Evolutionary conservation across 352 stramenopile species (phyloP), one percentile per base, ranked within the genome.

Genomic region (Phytophthora kernoviae): DNA sequence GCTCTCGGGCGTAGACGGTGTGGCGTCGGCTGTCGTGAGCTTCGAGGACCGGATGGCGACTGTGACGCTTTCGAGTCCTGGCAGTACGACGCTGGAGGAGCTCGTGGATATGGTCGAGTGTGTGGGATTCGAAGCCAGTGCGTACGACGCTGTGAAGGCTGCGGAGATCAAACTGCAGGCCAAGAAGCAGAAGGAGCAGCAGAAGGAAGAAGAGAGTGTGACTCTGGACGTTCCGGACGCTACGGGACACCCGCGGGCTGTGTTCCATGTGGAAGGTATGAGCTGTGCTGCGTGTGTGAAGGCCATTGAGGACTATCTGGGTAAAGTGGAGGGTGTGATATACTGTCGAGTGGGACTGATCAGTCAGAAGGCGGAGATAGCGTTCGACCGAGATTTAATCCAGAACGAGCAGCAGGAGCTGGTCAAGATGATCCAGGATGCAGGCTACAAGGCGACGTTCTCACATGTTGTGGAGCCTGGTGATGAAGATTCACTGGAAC

Each of bases 241-340:
- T 1, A 26, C 46, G 8, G 44, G 68, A 5, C 62, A 94, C 55
- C 85, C 84, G 36, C 81, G 83, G 33, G 84, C 85, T 14, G 87
- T 92, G 51, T 93, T 94, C 70, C 81, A 82, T 26, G 84, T 94
- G 12, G 74, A 93, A 76, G 87, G 87, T 46, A 94, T 94, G 87
- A 94, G 83, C 60, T 96, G 84, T 54, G 87, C 87, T 2, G 87
- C 87, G 8, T 96, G 87, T 55, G 87, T 94, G 49, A 96, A 96
- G 66, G 80, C 81, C 50, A 94, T 96, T 39, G 84, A 96, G 74
- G 83, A 94, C 54, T 73, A 88, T 22, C 32, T 96, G 49, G 72
- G 67, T 51, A 81, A 88, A 43, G 58, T 68, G 36, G 55, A 70
- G 10, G 87, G 87, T 22, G 85, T 96, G 30, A 32, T 93, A 18